Conservation (phyloP, 2,329 filamentous ascomycete species). For the Neofusicoccum sp. region DNA sequence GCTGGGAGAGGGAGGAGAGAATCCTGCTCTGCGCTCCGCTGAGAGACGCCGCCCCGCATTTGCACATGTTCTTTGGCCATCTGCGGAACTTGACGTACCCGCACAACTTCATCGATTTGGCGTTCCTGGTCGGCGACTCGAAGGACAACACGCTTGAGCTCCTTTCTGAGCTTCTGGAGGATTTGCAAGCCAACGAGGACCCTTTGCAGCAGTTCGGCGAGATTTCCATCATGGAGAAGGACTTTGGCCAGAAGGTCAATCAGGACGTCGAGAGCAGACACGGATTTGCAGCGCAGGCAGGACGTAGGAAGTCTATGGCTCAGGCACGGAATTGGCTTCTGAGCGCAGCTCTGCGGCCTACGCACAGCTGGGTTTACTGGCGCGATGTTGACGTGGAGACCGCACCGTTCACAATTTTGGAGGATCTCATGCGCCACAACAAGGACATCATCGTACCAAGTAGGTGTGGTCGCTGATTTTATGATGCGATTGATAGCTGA, state of each 20-base stretch:
- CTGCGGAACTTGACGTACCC: constrained; percentile 95
- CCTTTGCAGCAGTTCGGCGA: constrained; percentile 85
- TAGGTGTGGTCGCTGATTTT: constrained; percentile 53
- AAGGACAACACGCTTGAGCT: constrained; percentile 84
- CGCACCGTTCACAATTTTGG: constrained; percentile 91
- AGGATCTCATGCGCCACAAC: constrained; percentile 98
- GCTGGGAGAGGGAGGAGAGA: constrained; percentile 94
- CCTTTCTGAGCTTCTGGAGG: constrained; percentile 71
- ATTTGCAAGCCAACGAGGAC: constrained; percentile 76
- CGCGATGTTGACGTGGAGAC: constrained; percentile 98
- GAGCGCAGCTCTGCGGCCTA: constrained; percentile 86
- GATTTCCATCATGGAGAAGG: constrained; percentile 96
- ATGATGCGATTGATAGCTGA: constrained; percentile 23
- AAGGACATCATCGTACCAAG: constrained; percentile 98
- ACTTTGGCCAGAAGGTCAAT: constrained; percentile 96
- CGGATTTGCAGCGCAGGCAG: constrained; percentile 93
- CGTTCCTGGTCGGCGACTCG: constrained; percentile 95
- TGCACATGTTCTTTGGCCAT: constrained; percentile 99
- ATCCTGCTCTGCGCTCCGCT: constrained; percentile 93
- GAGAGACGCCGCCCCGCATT: constrained; percentile 85
- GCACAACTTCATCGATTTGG: constrained; percentile 91
- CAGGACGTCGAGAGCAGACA: constrained; percentile 97
- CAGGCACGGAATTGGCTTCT: constrained; percentile 96
- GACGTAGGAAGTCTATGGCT: constrained; percentile 93
- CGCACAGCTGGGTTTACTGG: constrained; percentile 99